Evolutionary conservation across 1,139 yeast species (phyloP).

Genomic region (Suhomyces panamericanus): DNA sequence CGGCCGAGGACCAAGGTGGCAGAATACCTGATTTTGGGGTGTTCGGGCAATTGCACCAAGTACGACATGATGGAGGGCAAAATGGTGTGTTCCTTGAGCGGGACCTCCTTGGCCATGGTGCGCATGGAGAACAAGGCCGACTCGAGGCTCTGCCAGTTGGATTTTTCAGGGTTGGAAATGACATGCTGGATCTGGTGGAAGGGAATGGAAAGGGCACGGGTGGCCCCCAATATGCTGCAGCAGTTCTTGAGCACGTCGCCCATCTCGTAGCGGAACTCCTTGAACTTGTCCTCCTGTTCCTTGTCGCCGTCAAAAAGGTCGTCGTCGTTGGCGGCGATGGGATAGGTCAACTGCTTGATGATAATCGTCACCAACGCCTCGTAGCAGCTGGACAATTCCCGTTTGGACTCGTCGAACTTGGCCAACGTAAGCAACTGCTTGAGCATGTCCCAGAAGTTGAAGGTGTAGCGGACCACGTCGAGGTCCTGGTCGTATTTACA

Average conservation of each 20-base stretch:
- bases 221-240: constrained; percentile 83
- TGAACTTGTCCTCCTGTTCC: constrained; percentile 90
- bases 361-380: constrained; percentile 65
- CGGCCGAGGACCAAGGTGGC: constrained; percentile 91
- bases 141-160: constrained; percentile 82
- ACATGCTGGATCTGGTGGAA: constrained; percentile 51
- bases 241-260: constrained; percentile 96
- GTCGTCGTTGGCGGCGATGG: constrained; percentile 47
- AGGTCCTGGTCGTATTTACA: constrained; percentile 70
- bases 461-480: constrained; percentile 87
- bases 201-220: constrained; percentile 64
- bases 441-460: constrained; percentile 86
- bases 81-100: constrained; percentile 61
- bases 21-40: constrained; percentile 84
- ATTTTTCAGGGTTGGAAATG: constrained; percentile 30
- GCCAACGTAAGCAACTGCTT: constrained; percentile 70
- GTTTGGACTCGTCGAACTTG: constrained; percentile 60
- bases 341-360: constrained; percentile 75
- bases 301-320: constrained; percentile 57
- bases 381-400: constrained; percentile 61
- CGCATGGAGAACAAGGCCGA: constrained; percentile 89
- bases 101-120: constrained; percentile 92
- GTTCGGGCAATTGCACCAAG: constrained; percentile 75
- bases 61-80: constrained; percentile 78
- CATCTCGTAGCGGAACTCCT: constrained; percentile 92